Conservation (phyloP, 768 basidiomycete species). For the Lactifluus subvellereus region DNA sequence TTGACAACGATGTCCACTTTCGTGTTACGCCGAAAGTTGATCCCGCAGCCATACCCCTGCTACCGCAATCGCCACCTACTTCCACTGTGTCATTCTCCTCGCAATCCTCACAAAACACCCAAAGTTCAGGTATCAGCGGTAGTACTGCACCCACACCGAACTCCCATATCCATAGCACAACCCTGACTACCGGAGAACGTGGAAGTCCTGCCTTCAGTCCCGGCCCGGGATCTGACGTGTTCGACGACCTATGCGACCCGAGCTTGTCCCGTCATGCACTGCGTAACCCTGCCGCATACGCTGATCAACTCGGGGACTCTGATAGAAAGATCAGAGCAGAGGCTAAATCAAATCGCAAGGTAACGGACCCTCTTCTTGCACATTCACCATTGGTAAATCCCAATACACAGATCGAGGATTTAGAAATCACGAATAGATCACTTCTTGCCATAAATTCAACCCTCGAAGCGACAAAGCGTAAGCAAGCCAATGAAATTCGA, state of each 20-base stretch:
- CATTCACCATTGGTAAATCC: background rate
- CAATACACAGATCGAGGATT: slow-evolving; percentile 71
- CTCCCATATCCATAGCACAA: slow-evolving; percentile 35
- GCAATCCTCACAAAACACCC: slow-evolving; percentile 41
- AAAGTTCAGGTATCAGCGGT: slow-evolving; percentile 36
- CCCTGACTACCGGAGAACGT: background rate
- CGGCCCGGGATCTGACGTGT: background rate
- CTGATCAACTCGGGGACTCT: slow-evolving; percentile 28
- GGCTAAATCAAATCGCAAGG: slow-evolving; percentile 87
- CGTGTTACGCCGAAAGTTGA: slow-evolving; percentile 41
- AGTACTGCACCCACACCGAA: slow-evolving; percentile 39
- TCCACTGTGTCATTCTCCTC: slow-evolving; percentile 76
- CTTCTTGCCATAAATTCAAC: slow-evolving; percentile 79
- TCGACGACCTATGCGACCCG: slow-evolving; percentile 7
- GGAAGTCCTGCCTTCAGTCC: background rate
- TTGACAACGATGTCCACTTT: slow-evolving; percentile 32
- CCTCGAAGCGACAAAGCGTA: slow-evolving; percentile 73
- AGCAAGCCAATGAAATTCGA: slow-evolving; percentile 79
- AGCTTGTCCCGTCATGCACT: slow-evolving; percentile 5
- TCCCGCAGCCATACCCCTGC: slow-evolving; percentile 51
- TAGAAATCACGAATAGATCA: slow-evolving; percentile 87
- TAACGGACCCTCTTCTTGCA: slow-evolving; percentile 29
- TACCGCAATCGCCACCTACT: slow-evolving; percentile 63
- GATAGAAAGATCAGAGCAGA: slow-evolving; percentile 57
- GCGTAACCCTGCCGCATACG: background rate